A percentile compares a stretch with the other conserved stretches of the same genome.
Evolutionary conservation across 352 stramenopile genomes (phyloP).

Genomic region (Discostella stelligera): DNA sequence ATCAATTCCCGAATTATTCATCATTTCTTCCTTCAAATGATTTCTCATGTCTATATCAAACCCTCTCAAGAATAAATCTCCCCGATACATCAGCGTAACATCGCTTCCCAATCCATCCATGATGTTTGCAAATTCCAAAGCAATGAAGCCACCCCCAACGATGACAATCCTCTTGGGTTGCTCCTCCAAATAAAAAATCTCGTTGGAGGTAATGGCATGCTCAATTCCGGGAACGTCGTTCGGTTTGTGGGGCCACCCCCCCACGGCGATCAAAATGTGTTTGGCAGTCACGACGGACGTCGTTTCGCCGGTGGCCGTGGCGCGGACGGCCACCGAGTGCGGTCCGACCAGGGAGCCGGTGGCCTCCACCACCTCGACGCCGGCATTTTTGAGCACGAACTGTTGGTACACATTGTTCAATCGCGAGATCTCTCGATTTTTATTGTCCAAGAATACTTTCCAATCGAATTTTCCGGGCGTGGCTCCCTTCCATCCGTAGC

Average conservation of each 20-base stretch:
- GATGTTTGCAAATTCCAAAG: slow-evolving; percentile 89
- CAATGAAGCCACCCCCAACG: slow-evolving; percentile 93
- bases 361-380: slow-evolving; percentile 83
- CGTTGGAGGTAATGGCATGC: slow-evolving; percentile 86
- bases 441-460: slow-evolving; percentile 63
- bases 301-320: slow-evolving; percentile 44
- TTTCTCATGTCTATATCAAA: slow-evolving; percentile 89
- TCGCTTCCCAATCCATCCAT: slow-evolving; percentile 89
- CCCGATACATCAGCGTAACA: slow-evolving; percentile 88
- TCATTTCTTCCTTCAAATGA: slow-evolving; percentile 78
- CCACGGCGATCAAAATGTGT: slow-evolving; percentile 92
- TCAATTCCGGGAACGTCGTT: slow-evolving; percentile 82
- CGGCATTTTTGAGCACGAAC: slow-evolving; percentile 88
- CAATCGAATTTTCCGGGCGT: slow-evolving; percentile 55
- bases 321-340: slow-evolving; percentile 63
- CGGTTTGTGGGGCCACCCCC: slow-evolving; percentile 87
- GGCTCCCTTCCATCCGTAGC: slow-evolving; percentile 62
- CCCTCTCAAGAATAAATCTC: slow-evolving; percentile 85
- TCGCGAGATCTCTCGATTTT: slow-evolving; percentile 82
- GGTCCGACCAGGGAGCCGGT: slow-evolving; percentile 85
- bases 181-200: slow-evolving; percentile 76
- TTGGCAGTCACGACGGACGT: slow-evolving; percentile 77
- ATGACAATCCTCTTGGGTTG: slow-evolving; percentile 89
- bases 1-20: slow-evolving; percentile 65
- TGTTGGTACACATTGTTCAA: slow-evolving; percentile 95